Evolutionary conservation across 306 rosid species (phyloP).

Genomic region (Sicyos baderoa): DNA sequence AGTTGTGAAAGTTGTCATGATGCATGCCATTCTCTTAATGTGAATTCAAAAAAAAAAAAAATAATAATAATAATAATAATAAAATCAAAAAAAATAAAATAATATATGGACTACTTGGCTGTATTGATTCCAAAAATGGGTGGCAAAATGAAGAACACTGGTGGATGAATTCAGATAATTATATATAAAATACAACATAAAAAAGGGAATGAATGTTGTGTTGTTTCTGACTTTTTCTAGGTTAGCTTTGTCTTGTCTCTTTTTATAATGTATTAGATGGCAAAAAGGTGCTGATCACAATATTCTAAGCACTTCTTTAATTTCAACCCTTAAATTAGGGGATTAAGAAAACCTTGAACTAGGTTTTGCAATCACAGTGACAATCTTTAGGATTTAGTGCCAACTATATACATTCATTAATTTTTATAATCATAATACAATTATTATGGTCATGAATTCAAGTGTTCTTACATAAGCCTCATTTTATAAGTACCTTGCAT

Average conservation of each 20-base stretch:
- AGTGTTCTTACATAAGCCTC: too few relatives aligned
- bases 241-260: background rate
- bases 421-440: too few relatives aligned
- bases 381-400: background rate
- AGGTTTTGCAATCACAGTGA: background rate
- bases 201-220: conserved; percentile 16
- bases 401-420: too few relatives aligned
- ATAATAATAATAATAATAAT: background rate
- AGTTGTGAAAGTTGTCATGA: background rate
- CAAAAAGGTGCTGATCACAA: background rate
- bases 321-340: background rate
- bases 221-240: conserved; percentile 5
- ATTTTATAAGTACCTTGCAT: too few relatives aligned
- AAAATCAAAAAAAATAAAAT: background rate
- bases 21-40: conserved; percentile 8
- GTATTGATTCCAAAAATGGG: conserved; percentile 14
- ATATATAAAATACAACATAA: background rate
- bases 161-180: conserved; percentile 2
- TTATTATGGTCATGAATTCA: too few relatives aligned
- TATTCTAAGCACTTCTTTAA: background rate
- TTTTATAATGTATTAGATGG: background rate
- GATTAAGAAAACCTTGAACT: too few relatives aligned
- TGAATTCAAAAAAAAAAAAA: background rate
- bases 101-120: background rate
- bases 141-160: background rate